phyloP scores from a whole-genome alignment of 164 flowering plant species.

The Houttuynia cordata region DNA sequence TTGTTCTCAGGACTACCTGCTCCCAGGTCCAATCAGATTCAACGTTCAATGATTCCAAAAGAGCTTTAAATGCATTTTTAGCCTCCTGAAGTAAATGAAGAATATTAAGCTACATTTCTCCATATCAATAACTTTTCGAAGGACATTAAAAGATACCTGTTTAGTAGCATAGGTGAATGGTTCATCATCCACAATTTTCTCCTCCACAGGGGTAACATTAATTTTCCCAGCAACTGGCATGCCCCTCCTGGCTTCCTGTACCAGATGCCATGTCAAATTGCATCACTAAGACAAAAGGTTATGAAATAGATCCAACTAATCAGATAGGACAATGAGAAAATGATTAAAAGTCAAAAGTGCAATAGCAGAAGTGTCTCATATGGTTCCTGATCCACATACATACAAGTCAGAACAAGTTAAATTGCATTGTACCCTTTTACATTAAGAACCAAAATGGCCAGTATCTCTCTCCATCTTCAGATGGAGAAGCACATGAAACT shows the following conservation, averaged over 20 bases:
- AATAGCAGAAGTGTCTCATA: no score
- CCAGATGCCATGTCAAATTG: neutral
- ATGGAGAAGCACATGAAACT: no score
- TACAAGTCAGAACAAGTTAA: no score
- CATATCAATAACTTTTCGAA: neutral
- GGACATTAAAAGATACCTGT: constrained; percentile 33
- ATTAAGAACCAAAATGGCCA: no score
- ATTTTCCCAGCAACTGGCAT: constrained; percentile 59
- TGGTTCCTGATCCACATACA: no score
- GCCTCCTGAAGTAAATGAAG: constrained; percentile 52
- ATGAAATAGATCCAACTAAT: no score
- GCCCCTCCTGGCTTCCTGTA: constrained; percentile 66
- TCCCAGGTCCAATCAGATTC: constrained; percentile 98
- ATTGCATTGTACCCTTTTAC: no score
- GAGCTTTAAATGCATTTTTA: constrained; percentile 82
- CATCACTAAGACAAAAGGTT: no score
- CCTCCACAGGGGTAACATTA: constrained; percentile 47
- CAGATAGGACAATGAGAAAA: no score
- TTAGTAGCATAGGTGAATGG: constrained; percentile 69
- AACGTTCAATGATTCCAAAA: constrained; percentile 81
- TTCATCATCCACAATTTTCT: constrained; percentile 68
- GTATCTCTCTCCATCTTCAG: no score
- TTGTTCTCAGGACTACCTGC: constrained; percentile 37
- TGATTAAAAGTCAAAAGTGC: no score
- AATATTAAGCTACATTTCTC: neutral